phyloP scores from a whole-genome alignment of 768 basidiomycete species.

The Tubosaeta sp. region DNA sequence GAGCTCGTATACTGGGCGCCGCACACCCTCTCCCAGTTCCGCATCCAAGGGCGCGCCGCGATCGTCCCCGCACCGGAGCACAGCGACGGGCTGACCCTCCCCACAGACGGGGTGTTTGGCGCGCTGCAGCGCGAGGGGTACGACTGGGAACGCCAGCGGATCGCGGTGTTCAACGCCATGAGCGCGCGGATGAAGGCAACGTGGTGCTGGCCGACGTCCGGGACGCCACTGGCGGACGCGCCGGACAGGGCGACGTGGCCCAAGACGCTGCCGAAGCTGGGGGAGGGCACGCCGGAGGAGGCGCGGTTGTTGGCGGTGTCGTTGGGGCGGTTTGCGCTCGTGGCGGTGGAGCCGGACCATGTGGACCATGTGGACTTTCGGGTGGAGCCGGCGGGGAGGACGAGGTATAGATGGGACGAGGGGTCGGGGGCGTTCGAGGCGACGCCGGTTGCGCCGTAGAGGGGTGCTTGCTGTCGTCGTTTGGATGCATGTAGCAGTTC shows the following conservation, averaged over 20 bases:
- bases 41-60: conserved; percentile 55
- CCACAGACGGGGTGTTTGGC: conserved; percentile 25
- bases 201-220: conserved; percentile 70
- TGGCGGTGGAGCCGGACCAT: conserved; percentile 65
- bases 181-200: conserved; percentile 60
- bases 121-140: conserved; percentile 35
- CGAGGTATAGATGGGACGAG: conserved; percentile 43
- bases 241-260: conserved; percentile 62
- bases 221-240: conserved; percentile 44
- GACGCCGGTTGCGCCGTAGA: conserved; percentile 58
- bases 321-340: conserved; percentile 62
- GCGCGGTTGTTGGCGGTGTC: conserved; percentile 49
- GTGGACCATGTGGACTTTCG: conserved; percentile 69
- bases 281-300: conserved; percentile 41
- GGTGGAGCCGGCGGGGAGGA: conserved; percentile 54
- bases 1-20: conserved; percentile 76
- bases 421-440: conserved; percentile 49
- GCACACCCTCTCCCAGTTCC: conserved; percentile 66
- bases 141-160: conserved; percentile 63
- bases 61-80: conserved; percentile 51
- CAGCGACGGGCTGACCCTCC: conserved; percentile 15
- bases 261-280: conserved; percentile 44
- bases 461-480: no score
- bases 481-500: no score
- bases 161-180: conserved; percentile 57